A percentile compares a stretch with the other conserved stretches of the same genome.
Evolutionary conservation across 805 yeast species (phyloP).

Genomic region (Zygosaccharomyces rouxii): DNA sequence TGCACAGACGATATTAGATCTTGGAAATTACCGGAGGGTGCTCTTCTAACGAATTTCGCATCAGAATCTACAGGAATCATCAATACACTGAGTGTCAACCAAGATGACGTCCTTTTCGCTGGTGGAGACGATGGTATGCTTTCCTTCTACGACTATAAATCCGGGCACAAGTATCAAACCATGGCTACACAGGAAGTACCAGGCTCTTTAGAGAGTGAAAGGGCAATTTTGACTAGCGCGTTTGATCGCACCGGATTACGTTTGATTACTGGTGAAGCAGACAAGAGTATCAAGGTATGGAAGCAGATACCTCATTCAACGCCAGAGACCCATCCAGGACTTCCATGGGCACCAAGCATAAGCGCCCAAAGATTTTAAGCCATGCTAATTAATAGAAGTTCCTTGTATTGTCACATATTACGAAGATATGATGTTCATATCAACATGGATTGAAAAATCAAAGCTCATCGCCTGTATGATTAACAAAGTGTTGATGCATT

Average conservation of each 20-base stretch:
- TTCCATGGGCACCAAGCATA: conserved; percentile 33
- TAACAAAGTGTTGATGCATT: neutral
- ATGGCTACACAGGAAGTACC: conserved; percentile 53
- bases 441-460: neutral
- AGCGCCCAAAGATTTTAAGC: conserved; percentile 29
- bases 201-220: conserved; percentile 65
- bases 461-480: neutral
- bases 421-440: neutral
- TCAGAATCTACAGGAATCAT: conserved; percentile 44
- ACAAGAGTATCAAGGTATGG: conserved; percentile 80
- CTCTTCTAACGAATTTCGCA: conserved; percentile 54
- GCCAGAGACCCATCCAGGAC: conserved; percentile 26
- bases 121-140: conserved; percentile 83
- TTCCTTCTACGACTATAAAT: conserved; percentile 71
- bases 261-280: conserved; percentile 84
- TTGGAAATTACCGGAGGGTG: conserved; percentile 79
- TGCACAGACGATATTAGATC: conserved; percentile 78
- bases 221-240: conserved; percentile 61
- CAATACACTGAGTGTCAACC: conserved; percentile 63
- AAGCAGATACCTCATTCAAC: conserved; percentile 40
- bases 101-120: conserved; percentile 60
- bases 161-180: conserved; percentile 61
- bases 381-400: neutral
- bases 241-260: conserved; percentile 81
- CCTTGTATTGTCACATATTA: neutral